phyloP scores from a whole-genome alignment of 1,284 basidiomycete species.

The Cryptococcus hybrid region DNA sequence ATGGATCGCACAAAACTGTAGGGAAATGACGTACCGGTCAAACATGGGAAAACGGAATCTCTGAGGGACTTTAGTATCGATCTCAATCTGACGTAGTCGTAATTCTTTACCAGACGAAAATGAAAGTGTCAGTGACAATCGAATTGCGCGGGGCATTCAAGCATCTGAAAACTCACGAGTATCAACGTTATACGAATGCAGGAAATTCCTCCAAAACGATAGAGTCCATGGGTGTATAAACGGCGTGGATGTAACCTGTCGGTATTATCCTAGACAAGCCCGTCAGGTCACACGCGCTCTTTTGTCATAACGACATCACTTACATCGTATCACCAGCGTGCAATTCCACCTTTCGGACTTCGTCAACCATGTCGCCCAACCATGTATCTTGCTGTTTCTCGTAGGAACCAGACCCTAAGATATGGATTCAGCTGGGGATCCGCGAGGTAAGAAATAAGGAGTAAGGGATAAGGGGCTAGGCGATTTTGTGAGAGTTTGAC shows the following conservation, averaged over 20 bases:
- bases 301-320: conserved; percentile 12
- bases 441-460: not conserved
- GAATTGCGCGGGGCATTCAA: not conserved
- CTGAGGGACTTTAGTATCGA: conserved; percentile 86
- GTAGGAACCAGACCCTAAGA: conserved; percentile 66
- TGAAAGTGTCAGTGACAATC: conserved; percentile 36
- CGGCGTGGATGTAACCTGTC: conserved; percentile 95
- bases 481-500: conserved; percentile 1
- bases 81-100: conserved; percentile 85
- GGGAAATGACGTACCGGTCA: conserved; percentile 58
- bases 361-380: conserved; percentile 78
- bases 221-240: conserved; percentile 90
- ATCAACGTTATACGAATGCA: conserved; percentile 70
- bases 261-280: conserved; percentile 66
- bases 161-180: conserved; percentile 27
- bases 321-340: conserved; percentile 84
- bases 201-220: conserved; percentile 66
- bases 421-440: not conserved
- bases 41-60: conserved; percentile 92
- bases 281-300: no score
- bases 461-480: no score
- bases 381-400: conserved; percentile 80
- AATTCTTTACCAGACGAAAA: conserved; percentile 59
- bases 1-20: not conserved
- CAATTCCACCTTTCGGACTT: conserved; percentile 80